Percentiles rank a stretch among this genome's conserved stretches.
These are phyloP conservation scores for Biscutella auriculata DNA, from an alignment of 441 rosid species.

Conservation along the genomic window DNA sequence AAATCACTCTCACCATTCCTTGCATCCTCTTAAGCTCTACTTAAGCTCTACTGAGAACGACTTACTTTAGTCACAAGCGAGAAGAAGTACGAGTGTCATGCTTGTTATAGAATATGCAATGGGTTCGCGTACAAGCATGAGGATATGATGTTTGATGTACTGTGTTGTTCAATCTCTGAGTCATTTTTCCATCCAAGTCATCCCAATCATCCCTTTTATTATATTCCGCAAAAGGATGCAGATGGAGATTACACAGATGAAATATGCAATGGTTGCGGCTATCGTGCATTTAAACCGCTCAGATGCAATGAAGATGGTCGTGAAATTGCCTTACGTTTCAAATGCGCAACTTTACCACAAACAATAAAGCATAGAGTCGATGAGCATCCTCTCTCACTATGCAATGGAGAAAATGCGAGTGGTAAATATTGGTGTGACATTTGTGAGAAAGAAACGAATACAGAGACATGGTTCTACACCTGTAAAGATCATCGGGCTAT, in stretches of 20 bases:
- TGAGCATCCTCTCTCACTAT: neutral
- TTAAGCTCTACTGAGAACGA: too few relatives aligned
- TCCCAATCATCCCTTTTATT: neutral
- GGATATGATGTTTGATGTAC: neutral
- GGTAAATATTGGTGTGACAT: neutral
- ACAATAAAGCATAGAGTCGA: neutral
- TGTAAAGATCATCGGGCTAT: neutral
- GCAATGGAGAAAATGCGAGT: neutral
- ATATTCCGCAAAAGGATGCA: too few relatives aligned
- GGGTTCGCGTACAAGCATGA: constrained; percentile 11
- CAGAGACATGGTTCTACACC: neutral
- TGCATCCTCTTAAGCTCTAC: neutral
- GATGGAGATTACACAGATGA: neutral
- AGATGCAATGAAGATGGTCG: constrained; percentile 19
- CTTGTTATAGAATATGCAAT: neutral
- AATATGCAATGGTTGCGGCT: neutral
- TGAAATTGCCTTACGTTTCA: neutral
- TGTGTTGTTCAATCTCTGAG: neutral
- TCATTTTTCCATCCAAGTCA: neutral
- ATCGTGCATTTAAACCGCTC: neutral
- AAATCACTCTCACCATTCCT: neutral
- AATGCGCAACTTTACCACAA: neutral
- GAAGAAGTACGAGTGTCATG: fast-evolving
- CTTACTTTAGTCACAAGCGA: neutral
- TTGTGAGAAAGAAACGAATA: neutral